Evolutionary conservation across 495 filamentous ascomycete species (phyloP).

Genomic region (Penicillium malachiteum): DNA sequence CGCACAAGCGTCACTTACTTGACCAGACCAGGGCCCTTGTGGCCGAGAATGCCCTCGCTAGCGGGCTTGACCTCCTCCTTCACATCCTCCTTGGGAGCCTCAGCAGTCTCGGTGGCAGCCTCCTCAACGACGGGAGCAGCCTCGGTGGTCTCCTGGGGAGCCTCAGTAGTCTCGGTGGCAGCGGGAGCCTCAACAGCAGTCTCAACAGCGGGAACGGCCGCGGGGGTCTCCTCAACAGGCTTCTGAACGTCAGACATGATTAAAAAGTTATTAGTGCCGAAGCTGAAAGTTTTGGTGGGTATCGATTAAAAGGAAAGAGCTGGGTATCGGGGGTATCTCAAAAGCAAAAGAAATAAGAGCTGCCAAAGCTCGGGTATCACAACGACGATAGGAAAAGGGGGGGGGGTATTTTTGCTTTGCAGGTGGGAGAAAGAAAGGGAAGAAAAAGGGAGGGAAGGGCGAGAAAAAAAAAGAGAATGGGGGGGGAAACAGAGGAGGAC

Average conservation of each 20-base stretch:
- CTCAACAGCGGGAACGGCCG: conserved; percentile 37
- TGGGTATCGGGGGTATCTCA: conserved; percentile 47
- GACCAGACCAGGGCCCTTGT: conserved; percentile 87
- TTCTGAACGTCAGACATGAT: conserved; percentile 55
- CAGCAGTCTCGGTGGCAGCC: conserved; percentile 45
- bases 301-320: conserved; percentile 35
- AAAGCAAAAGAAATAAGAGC: conserved; percentile 44
- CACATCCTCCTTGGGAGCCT: conserved; percentile 45
- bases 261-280: conserved; percentile 27
- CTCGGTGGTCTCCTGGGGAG: conserved; percentile 37
- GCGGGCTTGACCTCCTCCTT: conserved; percentile 50
- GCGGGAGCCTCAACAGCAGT: conserved; percentile 35
- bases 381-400: conserved; percentile 32
- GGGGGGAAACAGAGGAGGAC: conserved; percentile 14
- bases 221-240: conserved; percentile 49
- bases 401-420: conserved; percentile 24
- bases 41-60: conserved; percentile 71
- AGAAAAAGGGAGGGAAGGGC: conserved; percentile 31
- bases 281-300: conserved; percentile 25
- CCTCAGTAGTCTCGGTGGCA: conserved; percentile 38
- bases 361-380: conserved; percentile 49
- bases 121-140: conserved; percentile 38
- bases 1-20: conserved; percentile 63
- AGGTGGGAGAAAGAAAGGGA: conserved; percentile 27
- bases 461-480: conserved; percentile 31